Conservation (phyloP, 1,139 yeast species). For the Spathaspora sp. region DNA sequence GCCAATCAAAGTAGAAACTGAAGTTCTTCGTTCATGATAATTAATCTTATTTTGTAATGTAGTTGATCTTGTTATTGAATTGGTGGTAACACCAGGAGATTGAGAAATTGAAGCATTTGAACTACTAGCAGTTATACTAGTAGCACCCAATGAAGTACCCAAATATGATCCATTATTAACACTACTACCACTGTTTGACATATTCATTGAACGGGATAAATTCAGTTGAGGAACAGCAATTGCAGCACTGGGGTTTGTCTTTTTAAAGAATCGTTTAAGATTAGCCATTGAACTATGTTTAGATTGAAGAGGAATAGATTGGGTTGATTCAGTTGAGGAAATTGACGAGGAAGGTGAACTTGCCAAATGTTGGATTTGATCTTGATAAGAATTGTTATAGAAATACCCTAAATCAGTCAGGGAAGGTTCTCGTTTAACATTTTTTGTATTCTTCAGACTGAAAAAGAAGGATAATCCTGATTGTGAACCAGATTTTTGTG, state of each 20-base stretch:
- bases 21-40: slow-evolving; percentile 39
- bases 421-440: slow-evolving; percentile 27
- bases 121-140: slow-evolving; percentile 27
- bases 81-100: slow-evolving; percentile 28
- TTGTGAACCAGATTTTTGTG: slow-evolving; percentile 43
- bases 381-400: slow-evolving; percentile 43
- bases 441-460: slow-evolving; percentile 28
- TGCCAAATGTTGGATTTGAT: slow-evolving; percentile 20
- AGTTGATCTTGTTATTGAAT: slow-evolving; percentile 28
- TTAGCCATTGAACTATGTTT: slow-evolving; percentile 77
- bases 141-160: slow-evolving; percentile 8
- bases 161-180: slow-evolving; percentile 15
- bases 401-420: slow-evolving; percentile 47
- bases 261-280: slow-evolving; percentile 59
- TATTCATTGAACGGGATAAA: slow-evolving; percentile 33
- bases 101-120: slow-evolving; percentile 34
- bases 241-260: slow-evolving; percentile 34
- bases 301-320: slow-evolving; percentile 20
- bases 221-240: slow-evolving; percentile 30
- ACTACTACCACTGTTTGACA: slow-evolving; percentile 17
- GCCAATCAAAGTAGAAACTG: slow-evolving; percentile 32
- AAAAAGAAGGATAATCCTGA: slow-evolving; percentile 52
- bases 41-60: slow-evolving; percentile 31
- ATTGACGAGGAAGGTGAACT: slow-evolving; percentile 38
- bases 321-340: slow-evolving; percentile 37